Evolutionary conservation across 2,329 filamentous ascomycete species (phyloP).

Genomic region (Parastagonospora nodorum): DNA sequence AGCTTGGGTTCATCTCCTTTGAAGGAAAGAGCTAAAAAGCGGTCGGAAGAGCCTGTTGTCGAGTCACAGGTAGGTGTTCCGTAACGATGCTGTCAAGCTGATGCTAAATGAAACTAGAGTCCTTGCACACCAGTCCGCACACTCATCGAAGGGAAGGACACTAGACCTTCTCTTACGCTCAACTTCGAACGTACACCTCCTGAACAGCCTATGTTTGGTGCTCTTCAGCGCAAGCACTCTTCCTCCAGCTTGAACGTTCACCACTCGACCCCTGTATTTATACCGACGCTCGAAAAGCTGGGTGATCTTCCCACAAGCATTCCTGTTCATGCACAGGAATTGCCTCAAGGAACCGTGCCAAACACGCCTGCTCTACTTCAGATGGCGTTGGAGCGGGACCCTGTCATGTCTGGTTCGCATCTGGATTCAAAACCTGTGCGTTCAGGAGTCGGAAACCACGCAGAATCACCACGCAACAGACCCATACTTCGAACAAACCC

Average conservation of each 20-base stretch:
- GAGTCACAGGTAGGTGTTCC: slow-evolving; percentile 11
- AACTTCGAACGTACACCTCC: slow-evolving; percentile 32
- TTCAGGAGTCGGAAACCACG: not conserved
- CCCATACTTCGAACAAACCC: slow-evolving; percentile 33
- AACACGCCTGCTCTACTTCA: slow-evolving; percentile 36
- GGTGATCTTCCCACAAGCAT: not conserved
- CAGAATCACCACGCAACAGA: slow-evolving; percentile 22
- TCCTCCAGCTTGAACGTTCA: slow-evolving; percentile 24
- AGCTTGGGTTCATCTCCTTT: slow-evolving; percentile 24
- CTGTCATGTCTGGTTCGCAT: slow-evolving; percentile 4
- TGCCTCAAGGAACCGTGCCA: slow-evolving; percentile 33
- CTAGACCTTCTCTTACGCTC: slow-evolving; percentile 29
- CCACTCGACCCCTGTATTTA: slow-evolving; percentile 36
- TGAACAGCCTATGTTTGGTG: slow-evolving; percentile 31
- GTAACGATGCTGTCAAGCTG: not conserved
- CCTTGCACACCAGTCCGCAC: slow-evolving; percentile 15
- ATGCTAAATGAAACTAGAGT: slow-evolving; percentile 9
- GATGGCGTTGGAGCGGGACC: slow-evolving; percentile 22
- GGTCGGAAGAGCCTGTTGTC: not conserved
- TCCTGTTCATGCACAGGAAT: slow-evolving; percentile 1
- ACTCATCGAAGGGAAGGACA: not conserved
- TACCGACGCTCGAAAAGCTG: slow-evolving; percentile 22
- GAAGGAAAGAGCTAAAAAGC: slow-evolving; percentile 18
- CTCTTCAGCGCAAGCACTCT: slow-evolving; percentile 12
- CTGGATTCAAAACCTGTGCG: slow-evolving; percentile 3